Evolutionary conservation across 768 basidiomycete species (phyloP).

Genomic region (Trametes sanguinea): DNA sequence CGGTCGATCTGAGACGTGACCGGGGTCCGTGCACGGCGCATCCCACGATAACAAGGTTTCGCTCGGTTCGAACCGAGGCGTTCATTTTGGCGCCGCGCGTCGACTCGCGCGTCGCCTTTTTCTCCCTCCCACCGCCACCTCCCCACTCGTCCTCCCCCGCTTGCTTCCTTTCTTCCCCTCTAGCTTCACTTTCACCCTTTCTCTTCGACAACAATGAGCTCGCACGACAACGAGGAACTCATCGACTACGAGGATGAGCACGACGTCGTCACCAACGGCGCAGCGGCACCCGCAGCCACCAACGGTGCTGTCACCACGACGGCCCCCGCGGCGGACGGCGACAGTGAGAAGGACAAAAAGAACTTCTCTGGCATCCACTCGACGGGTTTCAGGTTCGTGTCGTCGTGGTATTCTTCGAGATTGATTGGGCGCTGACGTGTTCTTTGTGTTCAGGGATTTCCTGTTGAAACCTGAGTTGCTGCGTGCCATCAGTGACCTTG

Average conservation of each 20-base stretch:
- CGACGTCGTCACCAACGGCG: conserved; percentile 68
- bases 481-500: conserved; percentile 97
- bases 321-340: conserved; percentile 53
- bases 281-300: conserved; percentile 44
- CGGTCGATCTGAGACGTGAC: conserved; percentile 6
- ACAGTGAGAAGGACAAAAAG: conserved; percentile 83
- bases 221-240: conserved; percentile 86
- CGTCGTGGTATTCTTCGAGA: neutral
- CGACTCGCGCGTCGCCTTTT: conserved; percentile 29
- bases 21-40: conserved; percentile 22
- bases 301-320: conserved; percentile 51
- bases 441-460: conserved; percentile 74
- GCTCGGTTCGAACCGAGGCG: conserved; percentile 10
- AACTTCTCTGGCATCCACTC: conserved; percentile 99
- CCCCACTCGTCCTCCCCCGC: conserved; percentile 20
- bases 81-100: conserved; percentile 22
- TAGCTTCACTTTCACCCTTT: conserved; percentile 31
- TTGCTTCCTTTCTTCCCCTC: conserved; percentile 29
- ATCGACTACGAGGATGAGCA: conserved; percentile 95
- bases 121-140: conserved; percentile 29
- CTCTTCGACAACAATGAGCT: conserved; percentile 56
- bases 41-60: conserved; percentile 3
- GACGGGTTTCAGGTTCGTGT: conserved; percentile 91
- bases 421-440: conserved; percentile 20
- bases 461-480: conserved; percentile 95